These are phyloP conservation scores for Malassezia globosa DNA, from an alignment of 1,284 basidiomycete genomes.

Conservation along the genomic window DNA sequence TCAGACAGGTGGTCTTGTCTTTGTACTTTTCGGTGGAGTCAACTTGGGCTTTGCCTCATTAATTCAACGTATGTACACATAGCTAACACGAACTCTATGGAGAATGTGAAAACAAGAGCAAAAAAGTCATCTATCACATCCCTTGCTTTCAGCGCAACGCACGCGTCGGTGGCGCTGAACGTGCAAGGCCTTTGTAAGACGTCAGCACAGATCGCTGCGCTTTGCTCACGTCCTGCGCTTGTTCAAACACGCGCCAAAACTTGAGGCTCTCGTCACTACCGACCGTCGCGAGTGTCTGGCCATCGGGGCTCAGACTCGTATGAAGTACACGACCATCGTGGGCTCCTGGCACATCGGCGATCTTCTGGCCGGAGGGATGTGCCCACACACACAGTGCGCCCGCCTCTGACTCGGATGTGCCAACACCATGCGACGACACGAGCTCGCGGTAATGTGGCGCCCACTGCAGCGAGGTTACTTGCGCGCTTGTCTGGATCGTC, in stretches of 20 bases:
- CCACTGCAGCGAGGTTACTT: conserved; percentile 86
- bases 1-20: conserved; percentile 33
- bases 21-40: conserved; percentile 26
- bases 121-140: too few species aligned
- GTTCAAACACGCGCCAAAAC: conserved; percentile 46
- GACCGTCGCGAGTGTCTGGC: conserved; percentile 41
- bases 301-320: conserved; percentile 38
- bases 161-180: conserved; percentile 10
- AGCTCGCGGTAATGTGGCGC: conserved; percentile 80
- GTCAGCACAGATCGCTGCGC: conserved; percentile 10
- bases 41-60: conserved; percentile 24
- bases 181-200: conserved; percentile 8
- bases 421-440: conserved; percentile 70
- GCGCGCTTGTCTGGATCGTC: conserved; percentile 52
- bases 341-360: conserved; percentile 37
- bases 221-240: conserved; percentile 25
- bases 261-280: conserved; percentile 44
- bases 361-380: conserved; percentile 35
- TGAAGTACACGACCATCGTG: conserved; percentile 40
- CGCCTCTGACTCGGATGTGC: conserved; percentile 27
- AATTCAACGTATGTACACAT: conserved; percentile 22
- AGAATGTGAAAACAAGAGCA: background rate
- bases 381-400: conserved; percentile 41
- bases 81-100: too few species aligned
- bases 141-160: conserved; percentile 10